A percentile compares a stretch with the other conserved stretches of the same genome.
Evolutionary conservation across 805 yeast species (phyloP).

Genomic region (Nakazawaea holstii): DNA sequence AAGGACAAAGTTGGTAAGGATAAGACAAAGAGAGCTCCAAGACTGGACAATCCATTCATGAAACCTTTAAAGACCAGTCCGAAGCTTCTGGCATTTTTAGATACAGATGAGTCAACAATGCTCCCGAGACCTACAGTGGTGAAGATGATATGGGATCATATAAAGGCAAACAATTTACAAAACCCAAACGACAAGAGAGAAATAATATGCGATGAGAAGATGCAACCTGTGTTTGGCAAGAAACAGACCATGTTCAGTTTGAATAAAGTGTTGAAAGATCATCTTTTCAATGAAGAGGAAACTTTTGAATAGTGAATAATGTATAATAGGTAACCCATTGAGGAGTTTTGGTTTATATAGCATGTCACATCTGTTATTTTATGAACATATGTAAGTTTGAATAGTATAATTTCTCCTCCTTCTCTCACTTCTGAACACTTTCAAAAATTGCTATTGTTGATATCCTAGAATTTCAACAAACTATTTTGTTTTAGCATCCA

Average conservation of each 20-base stretch:
- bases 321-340: no score
- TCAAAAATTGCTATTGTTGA: no score
- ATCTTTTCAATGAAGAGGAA: slow-evolving; percentile 35
- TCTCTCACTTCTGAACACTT: no score
- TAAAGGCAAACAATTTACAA: slow-evolving; percentile 57
- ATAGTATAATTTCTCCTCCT: no score
- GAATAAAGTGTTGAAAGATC: slow-evolving; percentile 49
- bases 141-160: slow-evolving; percentile 64
- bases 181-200: slow-evolving; percentile 62
- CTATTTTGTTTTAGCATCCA: no score
- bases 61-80: slow-evolving; percentile 44
- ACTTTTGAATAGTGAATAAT: not conserved
- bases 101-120: slow-evolving; percentile 27
- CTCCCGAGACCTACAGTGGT: slow-evolving; percentile 68
- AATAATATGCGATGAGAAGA: slow-evolving; percentile 55
- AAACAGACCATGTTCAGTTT: slow-evolving; percentile 53
- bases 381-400: no score
- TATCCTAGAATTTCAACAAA: no score
- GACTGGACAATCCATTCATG: slow-evolving; percentile 27
- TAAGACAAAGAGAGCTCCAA: slow-evolving; percentile 12
- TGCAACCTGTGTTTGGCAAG: slow-evolving; percentile 56
- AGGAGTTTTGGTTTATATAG: no score
- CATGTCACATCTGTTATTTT: no score
- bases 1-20: no score
- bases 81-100: slow-evolving; percentile 45